Evolutionary conservation across 2,329 filamentous ascomycete genomes (phyloP).

Genomic region (Talaromyces marneffei): DNA sequence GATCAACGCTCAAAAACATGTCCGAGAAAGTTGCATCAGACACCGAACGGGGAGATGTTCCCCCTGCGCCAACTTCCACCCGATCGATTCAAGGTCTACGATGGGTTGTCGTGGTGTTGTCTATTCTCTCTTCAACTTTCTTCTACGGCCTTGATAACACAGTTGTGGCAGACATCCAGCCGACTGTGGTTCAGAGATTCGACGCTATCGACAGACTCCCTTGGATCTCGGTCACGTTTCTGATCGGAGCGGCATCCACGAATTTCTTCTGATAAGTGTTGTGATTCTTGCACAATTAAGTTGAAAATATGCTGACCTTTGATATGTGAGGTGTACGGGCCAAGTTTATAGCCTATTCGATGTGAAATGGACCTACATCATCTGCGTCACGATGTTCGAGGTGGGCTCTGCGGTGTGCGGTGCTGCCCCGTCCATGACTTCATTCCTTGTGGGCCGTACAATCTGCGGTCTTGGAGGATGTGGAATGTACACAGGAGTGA

Average conservation of each 20-base stretch:
- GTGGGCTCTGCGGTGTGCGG: not conserved
- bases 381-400: not conserved
- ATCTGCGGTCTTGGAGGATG: not conserved
- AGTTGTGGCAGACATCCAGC: constrained; percentile 46
- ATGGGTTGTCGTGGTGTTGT: not conserved
- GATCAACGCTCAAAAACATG: not conserved
- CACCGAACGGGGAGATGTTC: not conserved
- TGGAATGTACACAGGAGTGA: not conserved
- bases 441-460: not conserved
- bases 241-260: constrained; percentile 29
- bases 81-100: not conserved
- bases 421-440: not conserved
- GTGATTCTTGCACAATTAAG: too few species aligned
- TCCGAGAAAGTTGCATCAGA: not conserved
- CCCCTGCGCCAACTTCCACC: not conserved
- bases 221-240: constrained; percentile 41
- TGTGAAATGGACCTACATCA: not conserved
- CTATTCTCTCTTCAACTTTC: constrained; percentile 35
- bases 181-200: constrained; percentile 36
- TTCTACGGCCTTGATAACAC: constrained; percentile 41
- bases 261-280: not conserved
- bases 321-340: not conserved
- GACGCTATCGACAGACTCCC: constrained; percentile 34
- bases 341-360: not conserved
- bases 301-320: not conserved